Percentiles rank a stretch among this genome's conserved stretches.
These are phyloP conservation scores for Bromus sterilis DNA, from an alignment of 176 grass and related monocot species.

Conservation along the genomic window DNA sequence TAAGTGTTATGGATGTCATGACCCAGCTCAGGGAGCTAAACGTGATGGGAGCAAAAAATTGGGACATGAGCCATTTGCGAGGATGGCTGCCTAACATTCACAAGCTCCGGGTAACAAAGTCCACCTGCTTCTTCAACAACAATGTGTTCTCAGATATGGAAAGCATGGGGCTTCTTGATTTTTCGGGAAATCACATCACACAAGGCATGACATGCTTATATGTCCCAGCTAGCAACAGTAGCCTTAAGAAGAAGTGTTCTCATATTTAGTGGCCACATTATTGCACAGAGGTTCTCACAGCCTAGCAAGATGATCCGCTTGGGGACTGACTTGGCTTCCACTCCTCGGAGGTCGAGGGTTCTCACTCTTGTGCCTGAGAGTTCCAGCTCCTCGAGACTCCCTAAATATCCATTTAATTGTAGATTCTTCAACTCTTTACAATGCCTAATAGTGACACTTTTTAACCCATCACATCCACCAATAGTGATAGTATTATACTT, in stretches of 20 bases:
- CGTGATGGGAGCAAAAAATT: background rate
- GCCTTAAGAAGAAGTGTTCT: too few species aligned
- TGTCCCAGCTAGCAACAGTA: background rate
- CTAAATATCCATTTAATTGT: background rate
- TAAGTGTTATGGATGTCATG: background rate
- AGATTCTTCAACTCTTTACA: background rate
- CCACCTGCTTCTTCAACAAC: background rate
- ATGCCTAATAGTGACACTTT: too few species aligned
- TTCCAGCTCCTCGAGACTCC: background rate
- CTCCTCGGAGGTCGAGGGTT: background rate
- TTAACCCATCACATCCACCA: too few species aligned
- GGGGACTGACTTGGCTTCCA: background rate
- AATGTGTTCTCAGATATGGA: background rate
- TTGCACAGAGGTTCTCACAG: background rate
- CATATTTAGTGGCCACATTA: background rate
- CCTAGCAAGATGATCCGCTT: background rate
- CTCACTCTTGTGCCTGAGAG: background rate
- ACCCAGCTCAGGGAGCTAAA: background rate
- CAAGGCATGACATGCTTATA: background rate
- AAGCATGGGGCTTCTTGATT: background rate
- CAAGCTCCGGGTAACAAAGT: background rate
- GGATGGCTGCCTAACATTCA: background rate
- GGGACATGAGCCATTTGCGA: background rate
- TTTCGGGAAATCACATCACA: background rate
- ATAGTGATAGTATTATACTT: too few species aligned